phyloP scores from a whole-genome alignment of 2,329 filamentous ascomycete genomes.

The Penicillium italicum region DNA sequence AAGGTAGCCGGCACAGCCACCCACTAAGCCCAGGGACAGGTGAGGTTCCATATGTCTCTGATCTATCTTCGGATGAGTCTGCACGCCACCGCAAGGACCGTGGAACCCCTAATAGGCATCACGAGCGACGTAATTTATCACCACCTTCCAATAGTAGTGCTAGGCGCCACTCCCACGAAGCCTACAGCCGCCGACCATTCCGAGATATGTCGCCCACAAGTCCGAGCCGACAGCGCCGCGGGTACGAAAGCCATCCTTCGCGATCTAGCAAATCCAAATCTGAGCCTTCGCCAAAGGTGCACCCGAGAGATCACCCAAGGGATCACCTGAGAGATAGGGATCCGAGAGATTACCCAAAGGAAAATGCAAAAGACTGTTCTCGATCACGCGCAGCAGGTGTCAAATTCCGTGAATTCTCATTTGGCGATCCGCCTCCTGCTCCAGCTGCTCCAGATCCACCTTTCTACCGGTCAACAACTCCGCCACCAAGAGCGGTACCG shows the following conservation, averaged over 20 bases:
- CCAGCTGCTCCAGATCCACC: constrained; percentile 19
- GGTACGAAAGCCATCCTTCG: constrained; percentile 11
- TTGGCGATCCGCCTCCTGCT: constrained; percentile 16
- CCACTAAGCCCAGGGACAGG: constrained; percentile 20
- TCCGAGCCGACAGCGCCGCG: constrained; percentile 5
- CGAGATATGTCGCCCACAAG: constrained; percentile 28
- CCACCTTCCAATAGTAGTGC: constrained; percentile 23
- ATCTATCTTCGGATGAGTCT: constrained; percentile 31
- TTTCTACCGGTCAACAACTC: constrained; percentile 10
- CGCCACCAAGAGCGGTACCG: constrained; percentile 14
- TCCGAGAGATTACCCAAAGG: not conserved
- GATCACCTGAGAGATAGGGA: not conserved
- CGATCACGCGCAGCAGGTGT: constrained; percentile 16
- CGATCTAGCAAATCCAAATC: constrained; percentile 12
- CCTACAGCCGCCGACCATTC: constrained; percentile 30
- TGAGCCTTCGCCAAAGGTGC: constrained; percentile 4
- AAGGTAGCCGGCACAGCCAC: constrained; percentile 14
- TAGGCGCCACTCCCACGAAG: constrained; percentile 39
- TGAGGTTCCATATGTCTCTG: constrained; percentile 23
- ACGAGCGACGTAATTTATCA: constrained; percentile 27
- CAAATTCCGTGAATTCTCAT: constrained; percentile 28
- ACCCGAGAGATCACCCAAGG: not conserved
- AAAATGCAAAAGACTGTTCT: constrained; percentile 12
- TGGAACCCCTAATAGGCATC: constrained; percentile 15
- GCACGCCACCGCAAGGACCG: constrained; percentile 7